Percentiles rank a stretch among this genome's conserved stretches.
These are phyloP conservation scores for Sungouiozyma ichnusensis DNA, from an alignment of 805 yeast genomes.

Conservation along the genomic window DNA sequence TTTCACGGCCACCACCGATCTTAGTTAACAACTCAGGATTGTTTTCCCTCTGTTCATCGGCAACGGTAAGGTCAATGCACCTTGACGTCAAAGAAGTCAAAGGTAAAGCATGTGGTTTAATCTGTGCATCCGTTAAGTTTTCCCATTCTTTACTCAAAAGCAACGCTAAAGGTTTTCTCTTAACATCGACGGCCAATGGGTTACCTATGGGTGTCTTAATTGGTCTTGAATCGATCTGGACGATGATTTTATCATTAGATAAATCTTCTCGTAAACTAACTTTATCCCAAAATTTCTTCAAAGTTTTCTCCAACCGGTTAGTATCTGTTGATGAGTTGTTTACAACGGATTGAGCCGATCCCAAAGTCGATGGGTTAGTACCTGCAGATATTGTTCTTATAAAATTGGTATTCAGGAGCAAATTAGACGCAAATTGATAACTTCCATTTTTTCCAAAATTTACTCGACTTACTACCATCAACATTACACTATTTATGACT, in stretches of 20 bases:
- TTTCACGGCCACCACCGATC: conserved; percentile 46
- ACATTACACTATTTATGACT: no score
- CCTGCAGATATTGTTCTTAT: background rate
- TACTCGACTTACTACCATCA: no score
- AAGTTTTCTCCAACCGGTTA: conserved; percentile 57
- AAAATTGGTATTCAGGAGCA: background rate
- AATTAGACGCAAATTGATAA: no score
- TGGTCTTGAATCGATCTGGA: conserved; percentile 65
- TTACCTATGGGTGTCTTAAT: conserved; percentile 79
- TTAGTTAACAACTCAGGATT: conserved; percentile 45
- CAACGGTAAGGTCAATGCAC: conserved; percentile 60
- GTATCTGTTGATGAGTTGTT: conserved; percentile 49
- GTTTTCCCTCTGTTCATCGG: conserved; percentile 26
- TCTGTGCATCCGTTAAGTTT: conserved; percentile 49
- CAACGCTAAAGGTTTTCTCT: conserved; percentile 55
- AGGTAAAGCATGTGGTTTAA: conserved; percentile 66
- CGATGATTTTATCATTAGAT: conserved; percentile 31
- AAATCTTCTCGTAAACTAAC: no score
- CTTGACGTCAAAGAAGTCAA: conserved; percentile 80
- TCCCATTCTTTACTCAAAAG: conserved; percentile 85
- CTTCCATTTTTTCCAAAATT: no score
- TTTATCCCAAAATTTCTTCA: conserved; percentile 79
- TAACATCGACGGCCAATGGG: conserved; percentile 50
- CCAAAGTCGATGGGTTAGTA: conserved; percentile 20
- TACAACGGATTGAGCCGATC: conserved; percentile 32